Evolutionary conservation across 306 rosid species (phyloP), one percentile per base, ranked within the genome.

Genomic region (Fragaria vesca): DNA sequence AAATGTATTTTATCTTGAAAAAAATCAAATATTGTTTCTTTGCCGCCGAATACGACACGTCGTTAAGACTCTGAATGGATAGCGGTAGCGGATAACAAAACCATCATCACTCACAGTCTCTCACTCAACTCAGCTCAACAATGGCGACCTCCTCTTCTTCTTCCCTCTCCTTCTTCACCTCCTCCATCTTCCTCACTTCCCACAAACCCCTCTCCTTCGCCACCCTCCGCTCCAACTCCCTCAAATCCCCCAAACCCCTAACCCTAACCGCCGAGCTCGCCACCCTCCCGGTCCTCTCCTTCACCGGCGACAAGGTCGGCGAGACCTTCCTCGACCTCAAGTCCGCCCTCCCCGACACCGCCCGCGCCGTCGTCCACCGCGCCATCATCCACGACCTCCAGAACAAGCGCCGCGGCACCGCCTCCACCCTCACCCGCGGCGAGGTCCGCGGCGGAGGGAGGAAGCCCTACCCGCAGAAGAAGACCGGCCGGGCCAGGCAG

Each of bases 351-450:
- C 89, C 93, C 0, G 89, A 81, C 69, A 95, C 99, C 13, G 95
- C 99, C 0, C 96, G 97, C 18, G 91, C 99, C 55, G 97, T 95
- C 47, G 97, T 95, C 68, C 99, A 95, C 90, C 93, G 97, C 3
- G 99, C 88, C 63, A 73, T 95, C 16, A 74, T 93, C 84, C 83
- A 88, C 12, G 99, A 93, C 90, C 97, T 88, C 63, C 97, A 88
- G 80, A 95, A 95, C 91, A 87, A 86, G 87, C 99, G 99, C 54
- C 97, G 97, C 15, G 97, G 99, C 62, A 95, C 99, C 0, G 99
- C 99, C 38, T 95, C 99, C 12, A 95, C 97, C 3, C 91, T 93
- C 77, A 95, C 97, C 0, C 90, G 97, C 26, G 93, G 28, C 0
- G 97, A 93, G 87, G 99, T 95, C 30, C 15, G 97, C 0, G 99